Base-by-base conservation (phyloP, 148 eudicot species). In the Amaranthus palmeri region DNA sequence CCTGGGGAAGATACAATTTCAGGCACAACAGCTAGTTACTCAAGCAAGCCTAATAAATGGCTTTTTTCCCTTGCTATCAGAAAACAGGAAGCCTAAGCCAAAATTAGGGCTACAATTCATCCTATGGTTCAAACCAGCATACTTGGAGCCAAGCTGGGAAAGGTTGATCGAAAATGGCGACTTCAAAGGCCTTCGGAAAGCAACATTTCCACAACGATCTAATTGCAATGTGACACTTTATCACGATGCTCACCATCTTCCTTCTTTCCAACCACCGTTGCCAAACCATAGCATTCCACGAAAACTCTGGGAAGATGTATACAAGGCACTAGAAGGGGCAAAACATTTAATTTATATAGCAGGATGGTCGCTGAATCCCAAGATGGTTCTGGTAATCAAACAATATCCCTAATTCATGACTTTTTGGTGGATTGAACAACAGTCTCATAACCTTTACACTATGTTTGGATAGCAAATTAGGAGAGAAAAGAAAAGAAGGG, bases 361-460 rank as follows among this genome's bases (percentile, higher is more conserved):
- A 14, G 99, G 97, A 77, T 95, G 99, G 97, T 91, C 99, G 66
- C 78, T 95, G 49, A 95, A 89, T 77, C 99, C 98, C 49, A 85
- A 79, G 50, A 66, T 91, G 79, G 86, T 84, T 54, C 84, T 91
- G 91, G 96, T 91, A 83, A 88, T 10, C 72, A 41, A 63, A 49
- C 3, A 17, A 9, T 43, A 6, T 17, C 10, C 18, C 13, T 15
- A 57, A 42, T n/a, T 2, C 1, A 10, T 56, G 18, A 54, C 52
- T 10, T 17, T 17, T 46, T 43, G 14, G n/a, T 17, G 65, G 15
- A 8, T 15, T 45, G 11, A 12, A 18, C 3, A 25, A 36, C 4
- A 8, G 12, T 40, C 48, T 53, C 58, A 54, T n/a, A 44, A 41
- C 4, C 43, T 69, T 54, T 8, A 43, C 3, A 10, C 51, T 4